These are phyloP conservation scores for Aspergillus conjunctus DNA, from an alignment of 495 filamentous ascomycete genomes.

Conservation along the genomic window DNA sequence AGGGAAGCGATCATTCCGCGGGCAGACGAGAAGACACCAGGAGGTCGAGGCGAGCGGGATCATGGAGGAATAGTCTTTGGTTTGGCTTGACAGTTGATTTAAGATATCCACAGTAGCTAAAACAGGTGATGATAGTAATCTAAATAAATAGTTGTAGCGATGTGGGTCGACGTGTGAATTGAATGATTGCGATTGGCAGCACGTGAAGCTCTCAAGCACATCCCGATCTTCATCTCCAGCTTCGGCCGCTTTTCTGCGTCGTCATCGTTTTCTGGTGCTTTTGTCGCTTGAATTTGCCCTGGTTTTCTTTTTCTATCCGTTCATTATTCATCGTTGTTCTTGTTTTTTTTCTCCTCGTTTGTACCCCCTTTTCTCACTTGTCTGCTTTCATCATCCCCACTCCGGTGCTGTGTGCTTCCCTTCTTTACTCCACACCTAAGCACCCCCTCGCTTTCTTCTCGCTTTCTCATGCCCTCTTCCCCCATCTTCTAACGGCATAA, in stretches of 20 bases:
- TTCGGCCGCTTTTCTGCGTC: no score
- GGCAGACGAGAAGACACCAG: constrained; percentile 29
- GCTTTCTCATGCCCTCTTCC: constrained; percentile 1
- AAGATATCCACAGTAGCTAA: neutral
- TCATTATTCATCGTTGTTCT: no score
- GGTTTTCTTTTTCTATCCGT: no score
- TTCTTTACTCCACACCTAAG: neutral
- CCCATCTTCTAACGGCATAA: constrained; percentile 10
- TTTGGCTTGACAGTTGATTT: no score
- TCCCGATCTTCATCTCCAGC: no score
- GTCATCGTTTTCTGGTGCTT: no score
- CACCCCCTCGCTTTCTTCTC: neutral
- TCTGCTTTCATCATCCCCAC: neutral
- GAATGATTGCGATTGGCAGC: neutral
- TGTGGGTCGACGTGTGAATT: neutral
- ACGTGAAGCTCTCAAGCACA: neutral
- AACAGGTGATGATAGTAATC: neutral
- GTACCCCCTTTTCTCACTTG: no score
- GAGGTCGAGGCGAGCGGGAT: constrained; percentile 11
- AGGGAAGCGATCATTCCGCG: constrained; percentile 43
- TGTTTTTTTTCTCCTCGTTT: no score
- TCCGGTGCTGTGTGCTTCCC: neutral
- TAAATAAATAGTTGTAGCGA: neutral
- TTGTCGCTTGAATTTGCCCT: no score
- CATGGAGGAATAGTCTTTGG: neutral